Evolutionary conservation across 2,329 filamentous ascomycete species (phyloP), one percentile per base, ranked within the genome.

Genomic region (Sordariomycetes sp.): DNA sequence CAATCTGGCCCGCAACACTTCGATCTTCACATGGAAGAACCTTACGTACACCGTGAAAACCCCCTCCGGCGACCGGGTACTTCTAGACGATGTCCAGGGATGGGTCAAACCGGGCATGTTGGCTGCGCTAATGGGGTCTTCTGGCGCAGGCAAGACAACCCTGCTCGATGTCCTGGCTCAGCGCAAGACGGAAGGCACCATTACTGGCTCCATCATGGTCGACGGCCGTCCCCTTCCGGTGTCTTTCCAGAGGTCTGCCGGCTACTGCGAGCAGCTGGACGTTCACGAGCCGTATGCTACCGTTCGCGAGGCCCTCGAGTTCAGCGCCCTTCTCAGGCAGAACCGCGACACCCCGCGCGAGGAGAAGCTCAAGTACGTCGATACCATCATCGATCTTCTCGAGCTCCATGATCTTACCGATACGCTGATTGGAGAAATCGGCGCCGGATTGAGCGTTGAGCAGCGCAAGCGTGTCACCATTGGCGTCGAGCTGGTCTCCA

Each of bases 131-230:
- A 89, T 92, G 88, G 86, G 89, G 65, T 83, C 88, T 2, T 88
- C 86, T 12, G 89, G 89, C 62, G 90, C 90, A 18, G 90, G 90
- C 56, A 95, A 95, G 71, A 95, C 90, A 0, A 94, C 90, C 0
- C 79, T 96, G 2, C 76, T 95, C 7, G 90, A 95, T 69, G 88
- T 90, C 2, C 78, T 96, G 35, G 90, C 90, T 5, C 88, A 88
- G 61, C 83, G 89, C 64, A 87, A 88, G 60, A 91, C 87, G 1
- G 88, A 89, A 72, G 89, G 89, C 63, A 85, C 87, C 2, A 87
- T 93, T 28, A 75, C 74, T 20, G 89, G 89, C 52, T 84, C 88
- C 56, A 87, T 92, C 76, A 69, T 90, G 60, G 88, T 93, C 18
- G 88, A 93, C 62, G 89, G 89, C 1, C 80, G 80, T 10, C 83